These are phyloP conservation scores for Oropetium thomaeum DNA, from an alignment of 176 grass and related monocot genomes.

Conservation along the genomic window DNA sequence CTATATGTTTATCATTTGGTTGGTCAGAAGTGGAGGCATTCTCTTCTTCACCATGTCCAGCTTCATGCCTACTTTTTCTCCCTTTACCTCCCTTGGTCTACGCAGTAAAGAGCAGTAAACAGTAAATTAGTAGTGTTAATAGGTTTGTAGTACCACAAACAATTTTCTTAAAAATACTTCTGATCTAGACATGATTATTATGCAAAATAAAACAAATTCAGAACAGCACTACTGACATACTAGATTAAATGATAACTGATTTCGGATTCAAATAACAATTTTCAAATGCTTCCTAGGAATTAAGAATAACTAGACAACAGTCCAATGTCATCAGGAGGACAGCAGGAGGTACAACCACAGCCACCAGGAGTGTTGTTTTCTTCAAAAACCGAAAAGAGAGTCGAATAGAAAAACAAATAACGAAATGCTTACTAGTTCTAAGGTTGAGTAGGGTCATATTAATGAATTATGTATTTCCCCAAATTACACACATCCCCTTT, in stretches of 20 bases:
- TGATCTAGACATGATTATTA: conserved; percentile 8
- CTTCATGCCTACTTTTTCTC: conserved; percentile 60
- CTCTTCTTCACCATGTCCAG: conserved; percentile 62
- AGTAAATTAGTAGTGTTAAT: conserved; percentile 20
- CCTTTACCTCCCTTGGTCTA: conserved; percentile 79
- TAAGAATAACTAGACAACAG: not conserved
- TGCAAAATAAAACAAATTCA: conserved; percentile 2
- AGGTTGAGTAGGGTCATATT: not conserved
- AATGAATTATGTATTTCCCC: not conserved
- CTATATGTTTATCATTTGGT: conserved; percentile 66
- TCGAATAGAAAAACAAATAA: not conserved
- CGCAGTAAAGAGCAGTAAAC: not conserved
- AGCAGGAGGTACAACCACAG: too few relatives aligned
- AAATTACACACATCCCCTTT: too few relatives aligned
- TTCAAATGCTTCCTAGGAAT: not conserved
- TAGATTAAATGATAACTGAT: not conserved
- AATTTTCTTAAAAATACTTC: not conserved
- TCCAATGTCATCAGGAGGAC: too few relatives aligned
- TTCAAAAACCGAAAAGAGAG: not conserved
- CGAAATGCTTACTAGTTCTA: not conserved
- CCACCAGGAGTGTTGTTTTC: too few relatives aligned
- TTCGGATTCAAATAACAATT: conserved; percentile 1
- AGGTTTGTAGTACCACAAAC: not conserved
- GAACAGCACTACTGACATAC: not conserved
- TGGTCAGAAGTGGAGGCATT: conserved; percentile 82